Conservation (phyloP, 176 grass and related monocot genomes). For the Cocos nucifera region DNA sequence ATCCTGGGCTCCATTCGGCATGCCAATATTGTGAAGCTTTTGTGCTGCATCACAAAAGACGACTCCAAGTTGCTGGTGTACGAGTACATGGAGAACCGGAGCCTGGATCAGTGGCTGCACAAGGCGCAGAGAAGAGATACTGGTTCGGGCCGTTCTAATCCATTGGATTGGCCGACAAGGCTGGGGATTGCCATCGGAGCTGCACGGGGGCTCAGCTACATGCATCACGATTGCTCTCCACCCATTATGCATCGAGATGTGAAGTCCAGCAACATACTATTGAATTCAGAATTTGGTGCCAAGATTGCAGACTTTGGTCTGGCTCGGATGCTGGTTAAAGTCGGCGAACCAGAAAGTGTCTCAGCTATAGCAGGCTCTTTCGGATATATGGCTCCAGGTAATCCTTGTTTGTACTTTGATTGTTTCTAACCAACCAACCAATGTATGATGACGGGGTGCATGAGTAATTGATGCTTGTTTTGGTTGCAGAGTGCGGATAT, state of each 20-base stretch:
- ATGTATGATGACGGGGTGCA: not conserved
- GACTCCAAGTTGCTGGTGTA: slow-evolving; percentile 44
- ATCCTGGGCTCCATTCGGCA: slow-evolving; percentile 45
- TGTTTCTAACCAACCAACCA: not conserved
- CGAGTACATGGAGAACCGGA: slow-evolving; percentile 52
- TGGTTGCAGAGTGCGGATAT: slow-evolving; percentile 28
- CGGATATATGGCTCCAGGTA: slow-evolving; percentile 62
- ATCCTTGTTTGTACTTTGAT: not conserved
- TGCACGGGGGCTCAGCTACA: slow-evolving; percentile 44
- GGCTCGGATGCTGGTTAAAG: slow-evolving; percentile 24
- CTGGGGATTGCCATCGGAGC: slow-evolving; percentile 34
- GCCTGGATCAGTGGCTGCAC: slow-evolving; percentile 47
- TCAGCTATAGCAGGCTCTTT: slow-evolving; percentile 38
- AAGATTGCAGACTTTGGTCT: slow-evolving; percentile 51
- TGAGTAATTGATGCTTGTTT: not conserved
- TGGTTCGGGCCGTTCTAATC: too few species aligned
- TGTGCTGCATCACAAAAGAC: slow-evolving; percentile 29
- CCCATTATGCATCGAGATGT: slow-evolving; percentile 47
- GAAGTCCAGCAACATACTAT: slow-evolving; percentile 45
- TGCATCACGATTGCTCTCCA: slow-evolving; percentile 39
- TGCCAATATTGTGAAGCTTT: slow-evolving; percentile 43
- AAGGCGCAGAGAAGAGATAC: not conserved
- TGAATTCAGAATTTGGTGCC: slow-evolving; percentile 31
- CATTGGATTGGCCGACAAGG: slow-evolving; percentile 31
- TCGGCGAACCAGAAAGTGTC: slow-evolving; percentile 21